phyloP scores from a whole-genome alignment of 306 rosid species.

The Hippophae gyantsensis region DNA sequence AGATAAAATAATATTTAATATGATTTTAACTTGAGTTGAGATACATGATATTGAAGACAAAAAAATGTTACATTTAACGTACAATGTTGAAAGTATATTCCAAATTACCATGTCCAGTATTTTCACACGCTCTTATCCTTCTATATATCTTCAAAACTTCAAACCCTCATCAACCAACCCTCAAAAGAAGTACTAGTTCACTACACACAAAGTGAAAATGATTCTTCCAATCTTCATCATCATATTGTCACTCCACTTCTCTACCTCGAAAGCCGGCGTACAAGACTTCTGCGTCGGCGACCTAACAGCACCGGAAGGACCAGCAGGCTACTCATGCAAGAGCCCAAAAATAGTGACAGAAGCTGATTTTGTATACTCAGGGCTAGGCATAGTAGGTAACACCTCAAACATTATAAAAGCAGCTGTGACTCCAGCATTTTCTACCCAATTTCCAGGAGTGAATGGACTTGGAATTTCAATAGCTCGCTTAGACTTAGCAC shows the following conservation, averaged over 20 bases:
- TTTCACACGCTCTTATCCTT: constrained; percentile 8
- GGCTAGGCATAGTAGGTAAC: constrained; percentile 52
- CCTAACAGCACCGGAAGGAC: constrained; percentile 34
- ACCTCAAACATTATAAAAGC: constrained; percentile 71
- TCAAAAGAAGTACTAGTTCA: background rate
- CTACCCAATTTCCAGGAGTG: constrained; percentile 48
- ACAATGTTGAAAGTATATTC: constrained; percentile 5
- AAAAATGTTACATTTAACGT: too few relatives aligned
- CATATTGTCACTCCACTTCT: constrained; percentile 22
- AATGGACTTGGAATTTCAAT: constrained; percentile 71
- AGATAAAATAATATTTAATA: too few relatives aligned
- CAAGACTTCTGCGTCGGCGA: constrained; percentile 85
- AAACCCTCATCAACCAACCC: background rate
- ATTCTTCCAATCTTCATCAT: constrained; percentile 26
- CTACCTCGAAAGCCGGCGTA: constrained; percentile 42
- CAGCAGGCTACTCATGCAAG: constrained; percentile 72
- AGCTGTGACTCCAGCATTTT: constrained; percentile 53
- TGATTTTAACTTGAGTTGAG: too few relatives aligned
- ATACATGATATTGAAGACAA: too few relatives aligned
- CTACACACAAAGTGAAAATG: constrained; percentile 22
- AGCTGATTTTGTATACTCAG: constrained; percentile 45
- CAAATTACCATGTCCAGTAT: constrained; percentile 9
- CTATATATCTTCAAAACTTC: constrained; percentile 16
- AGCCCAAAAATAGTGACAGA: constrained; percentile 33
- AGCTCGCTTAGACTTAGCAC: constrained; percentile 50